Evolutionary conservation across 106 monocot species (phyloP), one percentile per base, ranked within the genome.

Genomic region (Chionographis japonica): DNA sequence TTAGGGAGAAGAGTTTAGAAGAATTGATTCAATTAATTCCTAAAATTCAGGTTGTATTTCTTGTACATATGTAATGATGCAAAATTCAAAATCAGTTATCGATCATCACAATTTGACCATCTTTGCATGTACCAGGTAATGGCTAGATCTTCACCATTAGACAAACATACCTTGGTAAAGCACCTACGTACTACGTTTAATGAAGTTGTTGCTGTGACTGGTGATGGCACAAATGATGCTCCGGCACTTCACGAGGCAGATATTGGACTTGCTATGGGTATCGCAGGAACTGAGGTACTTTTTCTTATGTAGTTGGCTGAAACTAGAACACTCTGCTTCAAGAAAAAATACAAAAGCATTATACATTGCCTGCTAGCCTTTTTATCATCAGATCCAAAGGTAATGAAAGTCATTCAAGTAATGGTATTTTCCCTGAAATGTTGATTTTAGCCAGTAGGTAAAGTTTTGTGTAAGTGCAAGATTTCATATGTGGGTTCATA

Each of bases 191-290:
- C 72, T 65, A 67, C 56, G 15, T 75, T 84, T 49, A 80, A 64
- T 80, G 80, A 80, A 56, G 84, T 84, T 58, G 84, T 84, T 76
- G 84, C 84, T 54, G 84, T 84, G 72, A 84, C 84, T 50, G 84
- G 84, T 73, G 84, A 84, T 84, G 84, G 84, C 9, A 80, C 84
- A 54, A 84, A 84, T 56, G 84, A 84, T 73, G 84, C 84, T 61
- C 84, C 84, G 11, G 84, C 84, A 0, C 73, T 84, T 54, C 75
- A 77, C 51, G 72, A 76, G 64, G 84, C 84, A 59, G 84, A 84
- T 68, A 80, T 84, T 40, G 84, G 84, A 9, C 63, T 84, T 76
- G 79, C 84, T 10, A 84, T 84, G 84, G 84, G 84, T 12, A 84
- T 84, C 72, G 79, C 80, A 38, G 84, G 84, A 64, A 84, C 84